Evolutionary conservation across 2,329 filamentous ascomycete genomes (phyloP), one percentile per base, ranked within the genome.

Genomic region (Rhytidhysteron rufulum): DNA sequence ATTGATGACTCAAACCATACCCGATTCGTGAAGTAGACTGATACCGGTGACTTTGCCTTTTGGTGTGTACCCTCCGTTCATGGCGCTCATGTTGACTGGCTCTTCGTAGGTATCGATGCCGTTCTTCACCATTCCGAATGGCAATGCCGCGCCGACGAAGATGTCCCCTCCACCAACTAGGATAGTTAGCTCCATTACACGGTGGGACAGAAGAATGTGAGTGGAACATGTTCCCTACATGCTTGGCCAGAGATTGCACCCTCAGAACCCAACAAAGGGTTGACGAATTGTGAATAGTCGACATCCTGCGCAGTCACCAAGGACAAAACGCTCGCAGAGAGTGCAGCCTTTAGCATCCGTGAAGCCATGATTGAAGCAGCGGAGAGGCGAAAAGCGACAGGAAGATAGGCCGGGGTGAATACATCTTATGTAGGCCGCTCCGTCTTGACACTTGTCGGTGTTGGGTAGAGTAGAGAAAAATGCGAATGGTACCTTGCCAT

Each of bases 251-350:
- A 49, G 24, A 64, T 67, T 0, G 67, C 66, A 6, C 71, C 70
- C 47, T 72, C 70, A 1, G 69, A 69, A 5, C 71, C 71, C 16
- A 74, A 72, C 32, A 74, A 66, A 1, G 67, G 61, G 41, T 74
- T 71, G 7, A 73, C 71, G 22, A 54, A 65, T 37, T 60, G 54
- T 19, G 59, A 37, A 34, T 58, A 63, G 21, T 64, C 60, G 10
- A 53, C 44, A 6, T 39, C 34, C 16, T 29, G 25, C 9, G 30
- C 30, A 13, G 13, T 13, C 13, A 27, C 24, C 24, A 27, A 27
- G 13, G 24, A 27, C 24, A 27, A 7, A 27, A 27, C 13, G 8
- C 24, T 13, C 7, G 24, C 13, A 13, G 24, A 8, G 13, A 27
- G 24, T 7, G 13, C 24, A 7, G 13, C 24, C 24, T 8, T 27